Evolutionary conservation across 1,284 basidiomycete species (phyloP).

Genomic region (Rhodotorula sp.): DNA sequence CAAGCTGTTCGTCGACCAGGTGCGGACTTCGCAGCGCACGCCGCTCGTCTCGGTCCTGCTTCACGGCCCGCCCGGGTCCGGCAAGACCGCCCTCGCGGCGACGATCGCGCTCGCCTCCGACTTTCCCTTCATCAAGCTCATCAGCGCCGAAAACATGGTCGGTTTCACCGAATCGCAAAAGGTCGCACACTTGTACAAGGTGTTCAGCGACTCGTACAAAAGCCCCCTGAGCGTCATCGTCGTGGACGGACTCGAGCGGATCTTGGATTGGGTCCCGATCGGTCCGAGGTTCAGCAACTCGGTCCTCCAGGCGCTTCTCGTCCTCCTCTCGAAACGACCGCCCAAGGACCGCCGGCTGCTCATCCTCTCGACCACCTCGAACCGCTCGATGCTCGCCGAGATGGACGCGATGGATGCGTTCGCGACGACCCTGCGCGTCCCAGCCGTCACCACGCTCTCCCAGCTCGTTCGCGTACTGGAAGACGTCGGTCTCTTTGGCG

Average conservation of each 20-base stretch:
- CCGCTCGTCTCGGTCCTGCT: slow-evolving; percentile 88
- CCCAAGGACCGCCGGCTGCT: slow-evolving; percentile 94
- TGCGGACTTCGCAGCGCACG: slow-evolving; percentile 82
- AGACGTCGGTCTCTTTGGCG: slow-evolving; percentile 78
- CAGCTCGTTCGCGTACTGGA: slow-evolving; percentile 74
- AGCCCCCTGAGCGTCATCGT: slow-evolving; percentile 94
- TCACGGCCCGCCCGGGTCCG: slow-evolving; percentile 82
- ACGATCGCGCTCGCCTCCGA: slow-evolving; percentile 89
- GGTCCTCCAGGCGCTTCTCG: slow-evolving; percentile 86
- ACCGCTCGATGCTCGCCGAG: slow-evolving; percentile 80
- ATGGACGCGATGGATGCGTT: slow-evolving; percentile 87
- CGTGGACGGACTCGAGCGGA: slow-evolving; percentile 88
- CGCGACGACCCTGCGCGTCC: slow-evolving; percentile 82
- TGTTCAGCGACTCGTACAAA: slow-evolving; percentile 96
- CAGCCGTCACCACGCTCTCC: slow-evolving; percentile 71
- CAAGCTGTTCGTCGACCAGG: slow-evolving; percentile 92
- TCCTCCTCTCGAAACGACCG: slow-evolving; percentile 82
- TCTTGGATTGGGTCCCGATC: slow-evolving; percentile 96
- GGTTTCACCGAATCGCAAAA: slow-evolving; percentile 89
- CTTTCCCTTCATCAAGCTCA: slow-evolving; percentile 97
- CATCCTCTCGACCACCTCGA: slow-evolving; percentile 88
- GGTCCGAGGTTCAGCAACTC: slow-evolving; percentile 94
- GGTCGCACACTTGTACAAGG: slow-evolving; percentile 86
- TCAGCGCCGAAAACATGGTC: slow-evolving; percentile 96
- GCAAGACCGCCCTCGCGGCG: slow-evolving; percentile 93